phyloP scores from a whole-genome alignment of 2,329 filamentous ascomycete genomes.

The Cordyceps javanica region DNA sequence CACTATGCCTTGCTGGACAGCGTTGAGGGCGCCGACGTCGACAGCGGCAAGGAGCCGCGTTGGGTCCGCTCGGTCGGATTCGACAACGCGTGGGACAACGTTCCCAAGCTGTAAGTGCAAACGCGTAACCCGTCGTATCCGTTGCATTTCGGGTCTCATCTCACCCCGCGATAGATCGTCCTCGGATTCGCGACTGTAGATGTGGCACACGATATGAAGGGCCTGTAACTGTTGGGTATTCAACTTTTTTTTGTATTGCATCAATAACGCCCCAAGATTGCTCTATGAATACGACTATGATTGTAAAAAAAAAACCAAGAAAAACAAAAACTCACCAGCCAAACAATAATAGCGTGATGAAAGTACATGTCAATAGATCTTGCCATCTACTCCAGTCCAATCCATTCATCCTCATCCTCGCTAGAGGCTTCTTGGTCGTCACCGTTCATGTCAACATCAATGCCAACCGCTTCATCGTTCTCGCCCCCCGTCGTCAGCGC shows the following conservation, averaged over 20 bases:
- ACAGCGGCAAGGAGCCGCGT: slow-evolving; percentile 27
- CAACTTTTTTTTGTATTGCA: slow-evolving; percentile 15
- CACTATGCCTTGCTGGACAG: slow-evolving; percentile 57
- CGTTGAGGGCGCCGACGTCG: slow-evolving; percentile 37
- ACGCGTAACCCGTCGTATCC: neutral
- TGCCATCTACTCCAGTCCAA: slow-evolving; percentile 39
- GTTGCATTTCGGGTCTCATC: neutral
- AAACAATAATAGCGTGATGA: slow-evolving; percentile 9
- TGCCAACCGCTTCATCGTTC: slow-evolving; percentile 23
- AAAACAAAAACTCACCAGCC: too few relatives aligned
- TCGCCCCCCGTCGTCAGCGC: slow-evolving; percentile 15
- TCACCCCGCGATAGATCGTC: too few relatives aligned
- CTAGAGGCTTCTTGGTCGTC: slow-evolving; percentile 29
- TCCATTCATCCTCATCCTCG: slow-evolving; percentile 39
- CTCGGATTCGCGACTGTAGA: neutral
- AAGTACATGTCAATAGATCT: neutral
- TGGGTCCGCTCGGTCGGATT: slow-evolving; percentile 62
- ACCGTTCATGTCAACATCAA: slow-evolving; percentile 23
- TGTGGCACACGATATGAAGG: neutral
- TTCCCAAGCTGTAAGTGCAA: slow-evolving; percentile 20
- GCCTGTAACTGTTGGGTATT: slow-evolving; percentile 10
- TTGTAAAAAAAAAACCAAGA: neutral
- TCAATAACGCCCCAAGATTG: slow-evolving; percentile 14
- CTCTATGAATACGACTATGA: slow-evolving; percentile 12
- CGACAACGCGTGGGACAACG: slow-evolving; percentile 56